A percentile compares a stretch with the other conserved stretches of the same genome.
Conservation (phyloP, 2,329 filamentous ascomycete genomes). For the Stromatinia cepivora region DNA sequence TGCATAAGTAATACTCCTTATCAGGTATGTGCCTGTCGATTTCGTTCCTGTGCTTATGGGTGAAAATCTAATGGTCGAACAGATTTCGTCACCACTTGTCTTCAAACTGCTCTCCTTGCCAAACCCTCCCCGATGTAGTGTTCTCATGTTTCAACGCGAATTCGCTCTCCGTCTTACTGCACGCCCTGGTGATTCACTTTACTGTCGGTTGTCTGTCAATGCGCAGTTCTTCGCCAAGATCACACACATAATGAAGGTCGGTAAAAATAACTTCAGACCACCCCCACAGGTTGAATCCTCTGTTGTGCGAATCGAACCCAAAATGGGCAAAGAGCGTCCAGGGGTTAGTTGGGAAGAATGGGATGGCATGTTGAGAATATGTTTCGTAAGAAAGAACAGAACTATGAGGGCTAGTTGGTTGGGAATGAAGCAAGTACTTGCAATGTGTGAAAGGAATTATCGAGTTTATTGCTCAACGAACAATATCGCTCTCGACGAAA, state of each 20-base stretch:
- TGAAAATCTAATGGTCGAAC: conserved; percentile 28
- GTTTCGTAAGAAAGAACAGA: conserved; percentile 88
- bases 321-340: conserved; percentile 72
- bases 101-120: conserved; percentile 81
- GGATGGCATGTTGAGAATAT: conserved; percentile 82
- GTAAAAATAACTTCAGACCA: conserved; percentile 94
- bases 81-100: conserved; percentile 88
- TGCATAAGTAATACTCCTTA: conserved; percentile 72
- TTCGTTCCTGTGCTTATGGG: conserved; percentile 8
- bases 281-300: conserved; percentile 90
- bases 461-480: conserved; percentile 87
- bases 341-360: conserved; percentile 93
- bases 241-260: conserved; percentile 82
- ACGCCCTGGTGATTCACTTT: conserved; percentile 82
- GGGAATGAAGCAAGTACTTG: conserved; percentile 75
- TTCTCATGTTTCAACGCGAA: conserved; percentile 97
- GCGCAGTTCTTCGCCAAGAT: conserved; percentile 87
- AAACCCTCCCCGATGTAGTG: conserved; percentile 76
- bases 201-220: conserved; percentile 88
- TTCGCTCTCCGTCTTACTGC: conserved; percentile 90
- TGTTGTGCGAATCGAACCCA: conserved; percentile 86
- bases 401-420: conserved; percentile 81
- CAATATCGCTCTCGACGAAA: conserved; percentile 74
- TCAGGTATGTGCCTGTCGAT: conserved; percentile 48
- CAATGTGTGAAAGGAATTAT: conserved; percentile 85